phyloP scores from a whole-genome alignment of 177 flowering plant species.

The Vitis hybrid region DNA sequence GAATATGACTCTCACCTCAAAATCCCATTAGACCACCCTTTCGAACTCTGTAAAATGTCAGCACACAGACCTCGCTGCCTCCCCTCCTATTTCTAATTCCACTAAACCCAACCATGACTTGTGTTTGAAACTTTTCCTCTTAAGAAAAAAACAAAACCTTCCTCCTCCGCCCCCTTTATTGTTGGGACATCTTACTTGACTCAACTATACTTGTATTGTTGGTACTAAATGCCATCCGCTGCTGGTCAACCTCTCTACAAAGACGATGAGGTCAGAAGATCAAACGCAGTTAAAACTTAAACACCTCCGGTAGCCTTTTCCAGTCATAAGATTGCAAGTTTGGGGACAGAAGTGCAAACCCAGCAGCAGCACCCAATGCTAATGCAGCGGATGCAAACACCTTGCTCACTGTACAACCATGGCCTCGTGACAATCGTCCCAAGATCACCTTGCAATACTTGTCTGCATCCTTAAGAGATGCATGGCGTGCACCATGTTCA shows the following conservation, averaged over 20 bases:
- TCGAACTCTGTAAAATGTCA: no score
- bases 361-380: slow-evolving; percentile 23
- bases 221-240: neutral
- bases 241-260: neutral
- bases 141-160: neutral
- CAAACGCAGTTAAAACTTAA: slow-evolving; percentile 1
- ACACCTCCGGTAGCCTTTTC: slow-evolving; percentile 15
- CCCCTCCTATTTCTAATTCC: no score
- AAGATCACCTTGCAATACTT: slow-evolving; percentile 41
- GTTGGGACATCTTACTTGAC: slow-evolving; percentile 1
- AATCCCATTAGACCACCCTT: no score
- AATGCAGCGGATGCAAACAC: slow-evolving; percentile 12
- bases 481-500: slow-evolving; percentile 19
- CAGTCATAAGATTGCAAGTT: slow-evolving; percentile 16
- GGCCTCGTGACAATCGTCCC: slow-evolving; percentile 17
- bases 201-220: neutral
- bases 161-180: neutral
- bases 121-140: neutral
- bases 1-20: no score
- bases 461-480: slow-evolving; percentile 44
- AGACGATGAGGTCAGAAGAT: neutral
- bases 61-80: no score
- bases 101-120: no score
- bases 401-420: slow-evolving; percentile 25
- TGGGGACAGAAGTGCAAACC: slow-evolving; percentile 13